Base-by-base conservation (phyloP, 345 rosid species). In the Hypericum androsaemum region DNA sequence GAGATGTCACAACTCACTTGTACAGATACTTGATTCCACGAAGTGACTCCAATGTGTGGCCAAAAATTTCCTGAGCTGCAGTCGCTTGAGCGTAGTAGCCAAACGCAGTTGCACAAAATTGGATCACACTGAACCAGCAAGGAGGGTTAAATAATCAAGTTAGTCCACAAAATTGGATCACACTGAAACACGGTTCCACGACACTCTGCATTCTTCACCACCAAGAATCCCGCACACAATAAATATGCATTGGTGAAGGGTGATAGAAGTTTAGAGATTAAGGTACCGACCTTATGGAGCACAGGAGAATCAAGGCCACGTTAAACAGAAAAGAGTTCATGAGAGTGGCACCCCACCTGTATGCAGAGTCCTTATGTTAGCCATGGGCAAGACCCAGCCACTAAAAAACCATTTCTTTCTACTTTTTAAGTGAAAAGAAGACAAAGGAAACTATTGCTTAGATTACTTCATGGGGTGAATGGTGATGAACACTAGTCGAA, bases 291-390 rank as follows among this genome's bases (percentile, higher is more conserved):
- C 99, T 94, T 69, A 94, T 82, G 15, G 97, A 88, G 66, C 88
- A 88, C 13, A 86, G 80, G 49, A 94, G 95, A 75, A 94, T 86
- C 50, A 88, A 95, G 41, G 79, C 97, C 9, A 94, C 99, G 43
- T 94, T 94, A 82, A 94, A 94, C 74, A 94, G 99, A 64, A 94
- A 94, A 8, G 96, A 94, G 74, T 86, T 94, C 99, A 88, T 88
- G 32, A 88, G 75, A 60, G 99, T 94, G 13, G 92, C 97, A 67
- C 99, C 99, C 99, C 99, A 88, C 80, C 99, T 88, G 81, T 37
- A 46, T 57, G 65, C 66, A 39, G 60, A 58, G 59, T 56, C 32
- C 32, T 22, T 22, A 1, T 22, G 32, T 22, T 22, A 22, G 32
- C 32, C 32, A 22, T 22, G 32, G 32, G 32, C 32, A 22, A 22